Percentiles rank a stretch among this genome's conserved stretches.
phyloP scores from a whole-genome alignment of 176 grass and related monocot genomes.

The Triticum timopheevii region DNA sequence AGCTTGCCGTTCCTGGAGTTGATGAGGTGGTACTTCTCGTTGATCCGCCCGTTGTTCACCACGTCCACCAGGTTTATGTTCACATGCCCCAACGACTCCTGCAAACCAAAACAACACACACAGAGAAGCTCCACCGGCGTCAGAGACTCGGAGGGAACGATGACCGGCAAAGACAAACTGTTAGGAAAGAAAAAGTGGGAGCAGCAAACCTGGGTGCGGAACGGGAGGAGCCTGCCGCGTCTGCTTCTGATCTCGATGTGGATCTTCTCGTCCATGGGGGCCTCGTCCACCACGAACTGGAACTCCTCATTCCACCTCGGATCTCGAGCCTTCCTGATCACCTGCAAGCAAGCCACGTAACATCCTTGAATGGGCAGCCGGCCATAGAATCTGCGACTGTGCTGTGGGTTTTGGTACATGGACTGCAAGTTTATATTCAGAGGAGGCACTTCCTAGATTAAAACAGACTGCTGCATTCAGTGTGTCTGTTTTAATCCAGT shows the following conservation, averaged over 20 bases:
- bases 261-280: constrained; percentile 60
- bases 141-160: neutral
- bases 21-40: constrained; percentile 82
- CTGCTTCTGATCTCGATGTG: constrained; percentile 66
- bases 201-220: constrained; percentile 47
- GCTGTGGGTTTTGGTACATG: neutral
- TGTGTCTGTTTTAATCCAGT: no score
- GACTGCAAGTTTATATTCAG: neutral
- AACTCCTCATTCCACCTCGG: constrained; percentile 92
- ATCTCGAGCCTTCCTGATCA: constrained; percentile 80
- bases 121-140: neutral
- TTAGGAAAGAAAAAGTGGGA: no score
- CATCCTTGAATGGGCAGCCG: neutral
- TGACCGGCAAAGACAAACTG: no score
- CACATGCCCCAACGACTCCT: constrained; percentile 81
- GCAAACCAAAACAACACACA: neutral
- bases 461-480: no score
- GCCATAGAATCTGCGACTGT: no score
- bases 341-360: constrained; percentile 36
- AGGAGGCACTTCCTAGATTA: no score
- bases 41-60: constrained; percentile 81
- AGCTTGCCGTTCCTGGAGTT: constrained; percentile 80
- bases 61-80: constrained; percentile 81
- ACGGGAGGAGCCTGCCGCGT: constrained; percentile 25
- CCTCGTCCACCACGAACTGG: constrained; percentile 80